Percentiles rank a stretch among this genome's conserved stretches.
phyloP scores from a whole-genome alignment of 2,329 filamentous ascomycete genomes.

The Apiospora hydei region DNA sequence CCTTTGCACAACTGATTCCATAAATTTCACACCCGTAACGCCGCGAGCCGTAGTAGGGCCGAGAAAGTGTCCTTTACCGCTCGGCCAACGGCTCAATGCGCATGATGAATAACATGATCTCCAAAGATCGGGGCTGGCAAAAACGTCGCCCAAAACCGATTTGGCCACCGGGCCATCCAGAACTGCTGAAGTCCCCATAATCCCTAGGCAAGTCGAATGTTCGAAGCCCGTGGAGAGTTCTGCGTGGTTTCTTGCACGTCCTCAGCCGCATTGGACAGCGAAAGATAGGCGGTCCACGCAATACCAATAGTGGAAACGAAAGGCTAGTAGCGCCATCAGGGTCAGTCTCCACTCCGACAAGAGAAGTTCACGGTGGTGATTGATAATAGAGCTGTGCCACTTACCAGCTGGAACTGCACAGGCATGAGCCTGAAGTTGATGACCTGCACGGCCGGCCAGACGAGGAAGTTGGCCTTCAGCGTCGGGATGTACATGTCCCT shows the following conservation, averaged over 20 bases:
- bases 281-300: conserved; percentile 96
- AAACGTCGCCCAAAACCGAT: conserved; percentile 2
- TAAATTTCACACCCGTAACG: conserved; percentile 9
- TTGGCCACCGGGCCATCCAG: not conserved
- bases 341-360: conserved; percentile 25
- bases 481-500: conserved; percentile 93
- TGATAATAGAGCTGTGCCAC: conserved; percentile 45
- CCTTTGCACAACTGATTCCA: conserved; percentile 3
- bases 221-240: conserved; percentile 40
- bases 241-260: conserved; percentile 56
- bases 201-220: conserved; percentile 44
- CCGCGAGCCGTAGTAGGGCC: conserved; percentile 16
- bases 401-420: conserved; percentile 93
- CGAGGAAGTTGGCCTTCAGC: conserved; percentile 91
- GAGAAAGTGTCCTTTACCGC: conserved; percentile 20
- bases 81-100: conserved; percentile 14
- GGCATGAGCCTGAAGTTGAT: conserved; percentile 97
- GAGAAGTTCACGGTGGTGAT: not conserved
- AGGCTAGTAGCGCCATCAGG: conserved; percentile 63
- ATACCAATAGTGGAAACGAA: conserved; percentile 97
- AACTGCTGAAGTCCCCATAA: conserved; percentile 1
- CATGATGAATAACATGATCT: conserved; percentile 15
- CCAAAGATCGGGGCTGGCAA: not conserved
- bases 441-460: conserved; percentile 96
- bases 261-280: conserved; percentile 86